Percentiles rank a stretch among this genome's conserved stretches.
These are phyloP conservation scores for Penicillium sp. DNA, from an alignment of 2,329 filamentous ascomycete species.

Conservation along the genomic window DNA sequence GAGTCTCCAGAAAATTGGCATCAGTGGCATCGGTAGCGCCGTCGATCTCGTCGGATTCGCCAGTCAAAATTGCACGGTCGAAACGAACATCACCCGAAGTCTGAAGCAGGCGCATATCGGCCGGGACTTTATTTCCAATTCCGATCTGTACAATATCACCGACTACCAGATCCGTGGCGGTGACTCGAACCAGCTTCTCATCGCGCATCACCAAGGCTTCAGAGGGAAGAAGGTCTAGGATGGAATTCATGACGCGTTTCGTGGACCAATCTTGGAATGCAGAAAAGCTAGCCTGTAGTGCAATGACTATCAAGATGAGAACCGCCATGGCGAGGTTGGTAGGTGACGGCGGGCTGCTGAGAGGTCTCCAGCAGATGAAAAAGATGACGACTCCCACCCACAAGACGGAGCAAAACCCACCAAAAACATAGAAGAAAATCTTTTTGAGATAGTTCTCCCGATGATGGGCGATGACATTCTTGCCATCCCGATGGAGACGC, in stretches of 20 bases:
- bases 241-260: constrained; percentile 76
- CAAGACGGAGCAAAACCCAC: constrained; percentile 76
- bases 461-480: constrained; percentile 69
- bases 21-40: constrained; percentile 69
- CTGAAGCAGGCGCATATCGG: constrained; percentile 73
- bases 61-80: constrained; percentile 75
- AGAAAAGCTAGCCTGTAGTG: constrained; percentile 71
- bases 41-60: constrained; percentile 69
- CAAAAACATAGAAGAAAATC: constrained; percentile 73
- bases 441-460: constrained; percentile 64
- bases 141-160: constrained; percentile 73
- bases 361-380: constrained; percentile 76
- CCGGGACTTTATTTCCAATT: constrained; percentile 74
- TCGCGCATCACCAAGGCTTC: constrained; percentile 71
- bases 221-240: constrained; percentile 76
- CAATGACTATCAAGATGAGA: constrained; percentile 72
- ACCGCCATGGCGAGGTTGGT: constrained; percentile 76
- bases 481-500: constrained; percentile 66
- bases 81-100: constrained; percentile 73
- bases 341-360: constrained; percentile 69
- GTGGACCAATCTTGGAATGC: constrained; percentile 77
- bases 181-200: constrained; percentile 55
- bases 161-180: constrained; percentile 69
- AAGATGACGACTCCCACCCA: constrained; percentile 72
- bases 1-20: constrained; percentile 76